Percentiles rank a stretch among this genome's conserved stretches.
These are phyloP conservation scores for Paracamarosporium sp. DNA, from an alignment of 2,329 filamentous ascomycete species.

Conservation along the genomic window DNA sequence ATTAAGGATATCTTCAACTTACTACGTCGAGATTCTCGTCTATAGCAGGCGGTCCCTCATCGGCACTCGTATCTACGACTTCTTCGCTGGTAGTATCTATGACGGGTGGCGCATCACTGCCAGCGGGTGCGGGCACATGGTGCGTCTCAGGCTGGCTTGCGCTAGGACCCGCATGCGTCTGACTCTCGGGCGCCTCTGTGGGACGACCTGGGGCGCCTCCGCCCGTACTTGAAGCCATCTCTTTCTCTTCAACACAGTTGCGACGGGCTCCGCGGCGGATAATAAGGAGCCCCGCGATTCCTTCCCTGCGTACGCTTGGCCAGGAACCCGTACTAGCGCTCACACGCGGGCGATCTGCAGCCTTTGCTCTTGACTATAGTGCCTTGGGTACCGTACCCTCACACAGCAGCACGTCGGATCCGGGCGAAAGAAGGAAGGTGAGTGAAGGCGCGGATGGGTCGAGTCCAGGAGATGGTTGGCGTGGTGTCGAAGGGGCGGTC, in stretches of 20 bases:
- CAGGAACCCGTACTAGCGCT: not conserved
- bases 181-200: not conserved
- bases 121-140: not conserved
- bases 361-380: not conserved
- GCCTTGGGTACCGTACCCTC: not conserved
- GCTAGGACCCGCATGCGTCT: not conserved
- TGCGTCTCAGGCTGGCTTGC: not conserved
- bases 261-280: not conserved
- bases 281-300: not conserved
- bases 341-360: not conserved
- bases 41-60: slow-evolving; percentile 11
- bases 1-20: not conserved
- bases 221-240: not conserved
- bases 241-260: not conserved
- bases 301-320: not conserved
- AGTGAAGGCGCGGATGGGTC: not conserved
- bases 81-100: not conserved
- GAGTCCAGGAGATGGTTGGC: not conserved
- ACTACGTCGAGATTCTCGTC: slow-evolving; percentile 21
- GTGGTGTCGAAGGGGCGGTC: not conserved
- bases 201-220: not conserved
- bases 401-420: not conserved
- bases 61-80: slow-evolving; percentile 16
- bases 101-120: not conserved
- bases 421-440: not conserved